Evolutionary conservation across 805 yeast species (phyloP), one percentile per base, ranked within the genome.

Genomic region (Myxozyma mucilagina): DNA sequence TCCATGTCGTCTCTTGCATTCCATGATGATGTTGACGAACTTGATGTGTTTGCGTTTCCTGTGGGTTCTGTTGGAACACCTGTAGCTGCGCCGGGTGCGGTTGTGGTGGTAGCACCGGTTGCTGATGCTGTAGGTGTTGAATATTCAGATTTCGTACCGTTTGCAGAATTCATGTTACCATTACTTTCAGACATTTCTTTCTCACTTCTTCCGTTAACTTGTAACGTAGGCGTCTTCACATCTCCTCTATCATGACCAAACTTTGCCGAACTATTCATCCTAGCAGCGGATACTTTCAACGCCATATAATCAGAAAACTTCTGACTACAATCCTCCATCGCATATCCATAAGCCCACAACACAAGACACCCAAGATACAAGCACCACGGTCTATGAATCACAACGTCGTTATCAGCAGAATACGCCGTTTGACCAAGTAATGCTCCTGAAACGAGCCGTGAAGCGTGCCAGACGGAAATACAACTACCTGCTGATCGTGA

Each of bases 391-490:
- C 71, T 56, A 29, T 67, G 70, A 32, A 65, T 62, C 14, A 69
- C 69, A 20, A 64, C 63, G 35, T 67, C 66, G 1, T 61, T 56
- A 13, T 66, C 60, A n/a, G 64, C 64, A 44, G 67, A 68, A 34
- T 62, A 59, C 38, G 61, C 48, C 36, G 55, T 44, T n/a, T 69
- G 64, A 20, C 70, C 59, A n/a, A 70, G 59, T 36, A 67, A 41
- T 1, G 57, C 65, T 6, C 59, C 50, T 10, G 65, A 48, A 9
- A 57, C 62, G 29, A 61, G 59, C 42, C 65, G 64, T 36, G 63
- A 63, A 32, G 72, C 68, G 50, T 70, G 71, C 72, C 72, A 70
- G 1, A 67, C 71, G 3, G 72, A 72, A 47, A 68, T 55, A 5
- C 61, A 50, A 4, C 67, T 64, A 2, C 71, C 72, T 10, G 57